These are phyloP conservation scores for Pyrenula massariospora DNA, from an alignment of 495 filamentous ascomycete genomes.

Conservation along the genomic window DNA sequence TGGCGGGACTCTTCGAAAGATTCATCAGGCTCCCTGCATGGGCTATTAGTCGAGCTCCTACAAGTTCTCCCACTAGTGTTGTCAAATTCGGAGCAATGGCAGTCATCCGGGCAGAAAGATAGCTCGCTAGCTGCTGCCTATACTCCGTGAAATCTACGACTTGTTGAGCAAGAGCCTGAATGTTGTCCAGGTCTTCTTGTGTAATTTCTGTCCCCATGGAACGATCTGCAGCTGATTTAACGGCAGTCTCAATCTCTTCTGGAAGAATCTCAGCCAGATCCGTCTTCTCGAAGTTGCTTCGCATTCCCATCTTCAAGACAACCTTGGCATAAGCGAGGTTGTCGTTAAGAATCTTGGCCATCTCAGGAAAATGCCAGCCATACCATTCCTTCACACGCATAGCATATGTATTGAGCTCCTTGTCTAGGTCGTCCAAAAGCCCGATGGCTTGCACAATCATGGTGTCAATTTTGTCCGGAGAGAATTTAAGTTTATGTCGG, in stretches of 20 bases:
- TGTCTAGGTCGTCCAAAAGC: slow-evolving; percentile 91
- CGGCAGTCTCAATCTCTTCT: slow-evolving; percentile 84
- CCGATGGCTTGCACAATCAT: slow-evolving; percentile 98
- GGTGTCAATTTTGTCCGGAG: slow-evolving; percentile 95
- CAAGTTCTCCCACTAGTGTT: slow-evolving; percentile 82
- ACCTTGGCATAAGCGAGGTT: slow-evolving; percentile 88
- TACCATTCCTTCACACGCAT: slow-evolving; percentile 99
- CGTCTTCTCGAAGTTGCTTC: slow-evolving; percentile 55
- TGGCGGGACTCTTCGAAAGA: slow-evolving; percentile 91
- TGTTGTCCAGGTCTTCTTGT: slow-evolving; percentile 78
- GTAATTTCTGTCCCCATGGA: slow-evolving; percentile 98
- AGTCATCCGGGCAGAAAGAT: slow-evolving; percentile 87
- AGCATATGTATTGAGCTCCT: slow-evolving; percentile 96
- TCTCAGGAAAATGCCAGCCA: slow-evolving; percentile 98
- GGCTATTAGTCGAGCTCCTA: slow-evolving; percentile 89
- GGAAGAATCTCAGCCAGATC: slow-evolving; percentile 90
- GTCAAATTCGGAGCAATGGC: slow-evolving; percentile 96
- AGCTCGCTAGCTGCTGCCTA: slow-evolving; percentile 73
- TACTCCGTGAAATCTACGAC: slow-evolving; percentile 87
- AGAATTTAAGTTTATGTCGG: slow-evolving; percentile 98
- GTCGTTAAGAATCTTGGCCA: slow-evolving; percentile 94
- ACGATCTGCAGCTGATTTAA: slow-evolving; percentile 90
- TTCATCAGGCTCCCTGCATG: slow-evolving; percentile 92
- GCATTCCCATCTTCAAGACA: slow-evolving; percentile 79
- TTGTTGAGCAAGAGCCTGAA: slow-evolving; percentile 79